These are phyloP conservation scores for Scolecobasidium constrictum DNA, from an alignment of 2,329 filamentous ascomycete genomes.

Conservation along the genomic window DNA sequence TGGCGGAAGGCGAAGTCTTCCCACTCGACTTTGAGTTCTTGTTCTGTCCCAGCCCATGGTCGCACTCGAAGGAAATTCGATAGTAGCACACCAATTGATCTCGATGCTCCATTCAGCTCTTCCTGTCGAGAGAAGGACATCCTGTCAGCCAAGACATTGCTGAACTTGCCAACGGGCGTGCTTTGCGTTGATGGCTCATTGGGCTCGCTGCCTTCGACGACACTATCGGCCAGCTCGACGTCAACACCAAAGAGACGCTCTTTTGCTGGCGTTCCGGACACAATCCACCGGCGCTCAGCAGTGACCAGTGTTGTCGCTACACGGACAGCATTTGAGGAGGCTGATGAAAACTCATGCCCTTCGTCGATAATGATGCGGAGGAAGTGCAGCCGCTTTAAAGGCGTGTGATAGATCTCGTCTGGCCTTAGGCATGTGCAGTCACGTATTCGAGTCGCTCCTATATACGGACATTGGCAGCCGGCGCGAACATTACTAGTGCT, in stretches of 20 bases:
- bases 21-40: slow-evolving; percentile 59
- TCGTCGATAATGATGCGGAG: slow-evolving; percentile 87
- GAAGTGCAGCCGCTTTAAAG: slow-evolving; percentile 65
- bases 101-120: slow-evolving; percentile 36
- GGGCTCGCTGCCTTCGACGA: slow-evolving; percentile 20
- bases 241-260: slow-evolving; percentile 65
- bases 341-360: slow-evolving; percentile 72
- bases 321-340: slow-evolving; percentile 46
- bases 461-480: slow-evolving; percentile 30
- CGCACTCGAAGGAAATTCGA: slow-evolving; percentile 62
- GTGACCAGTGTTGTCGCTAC: slow-evolving; percentile 41
- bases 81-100: slow-evolving; percentile 53
- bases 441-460: slow-evolving; percentile 29
- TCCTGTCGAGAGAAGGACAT: slow-evolving; percentile 27
- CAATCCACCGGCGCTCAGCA: slow-evolving; percentile 71
- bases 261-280: slow-evolving; percentile 80
- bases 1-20: slow-evolving; percentile 53
- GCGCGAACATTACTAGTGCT: slow-evolving; percentile 6
- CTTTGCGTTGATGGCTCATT: slow-evolving; percentile 12
- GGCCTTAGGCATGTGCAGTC: slow-evolving; percentile 33
- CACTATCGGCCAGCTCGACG: slow-evolving; percentile 38
- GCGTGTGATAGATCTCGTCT: slow-evolving; percentile 41
- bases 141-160: slow-evolving; percentile 25
- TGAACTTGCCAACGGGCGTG: neutral
- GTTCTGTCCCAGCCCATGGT: slow-evolving; percentile 62